These are phyloP conservation scores for Alternaria burnsii DNA, from an alignment of 2,329 filamentous ascomycete species.

Conservation along the genomic window DNA sequence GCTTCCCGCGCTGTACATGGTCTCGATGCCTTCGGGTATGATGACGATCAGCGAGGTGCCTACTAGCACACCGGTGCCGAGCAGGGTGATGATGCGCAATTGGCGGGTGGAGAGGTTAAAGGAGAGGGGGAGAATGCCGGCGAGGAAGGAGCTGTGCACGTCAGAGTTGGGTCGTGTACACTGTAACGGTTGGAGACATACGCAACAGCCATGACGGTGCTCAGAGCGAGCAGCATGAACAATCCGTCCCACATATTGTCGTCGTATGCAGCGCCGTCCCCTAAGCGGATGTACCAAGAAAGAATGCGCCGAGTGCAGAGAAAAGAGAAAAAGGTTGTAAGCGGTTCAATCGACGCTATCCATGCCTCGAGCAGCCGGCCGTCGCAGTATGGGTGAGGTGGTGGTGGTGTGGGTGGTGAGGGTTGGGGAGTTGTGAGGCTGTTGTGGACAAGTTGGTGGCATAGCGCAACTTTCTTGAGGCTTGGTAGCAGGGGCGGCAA, in stretches of 20 bases:
- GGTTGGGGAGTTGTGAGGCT: constrained; percentile 7
- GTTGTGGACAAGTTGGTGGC: constrained; percentile 8
- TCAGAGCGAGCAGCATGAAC: constrained; percentile 70
- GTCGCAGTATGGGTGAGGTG: constrained; percentile 8
- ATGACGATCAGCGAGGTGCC: constrained; percentile 97
- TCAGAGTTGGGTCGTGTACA: constrained; percentile 16
- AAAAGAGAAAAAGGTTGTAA: constrained; percentile 19
- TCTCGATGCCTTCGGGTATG: constrained; percentile 95
- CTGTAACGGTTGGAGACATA: constrained; percentile 49
- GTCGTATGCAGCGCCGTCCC: constrained; percentile 20
- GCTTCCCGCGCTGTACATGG: constrained; percentile 70
- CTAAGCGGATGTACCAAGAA: constrained; percentile 17
- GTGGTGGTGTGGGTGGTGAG: constrained; percentile 11
- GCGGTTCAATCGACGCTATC: constrained; percentile 24
- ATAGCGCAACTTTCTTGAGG: constrained; percentile 24
- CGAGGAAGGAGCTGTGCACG: constrained; percentile 81
- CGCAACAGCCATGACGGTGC: constrained; percentile 72
- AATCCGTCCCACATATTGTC: constrained; percentile 67
- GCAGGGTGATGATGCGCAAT: constrained; percentile 85
- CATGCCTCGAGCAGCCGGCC: constrained; percentile 22
- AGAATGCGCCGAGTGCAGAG: constrained; percentile 25
- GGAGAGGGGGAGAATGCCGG: constrained; percentile 87
- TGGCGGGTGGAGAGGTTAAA: constrained; percentile 88
- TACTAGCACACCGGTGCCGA: constrained; percentile 92
- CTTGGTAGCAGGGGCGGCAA: constrained; percentile 19